A percentile compares a stretch with the other conserved stretches of the same genome.
These are phyloP conservation scores for Starmerella kuoi DNA, from an alignment of 805 yeast species.

Conservation along the genomic window DNA sequence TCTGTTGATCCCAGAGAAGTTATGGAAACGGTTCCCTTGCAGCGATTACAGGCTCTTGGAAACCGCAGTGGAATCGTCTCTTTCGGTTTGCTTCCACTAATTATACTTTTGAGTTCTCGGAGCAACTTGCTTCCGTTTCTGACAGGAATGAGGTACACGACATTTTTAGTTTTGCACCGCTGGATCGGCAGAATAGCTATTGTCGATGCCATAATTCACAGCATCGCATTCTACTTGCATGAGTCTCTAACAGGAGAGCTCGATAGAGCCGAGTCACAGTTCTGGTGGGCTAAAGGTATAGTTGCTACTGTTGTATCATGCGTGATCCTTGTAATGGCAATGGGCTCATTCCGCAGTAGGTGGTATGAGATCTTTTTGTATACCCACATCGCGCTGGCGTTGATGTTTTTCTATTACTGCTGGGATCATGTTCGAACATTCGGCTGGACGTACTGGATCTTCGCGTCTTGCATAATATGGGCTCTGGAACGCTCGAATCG, in stretches of 20 bases:
- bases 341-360: conserved; percentile 10
- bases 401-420: conserved; percentile 12
- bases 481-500: conserved; percentile 7
- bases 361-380: conserved; percentile 15
- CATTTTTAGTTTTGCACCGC: conserved; percentile 12
- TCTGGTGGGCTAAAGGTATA: conserved; percentile 14
- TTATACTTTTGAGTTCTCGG: conserved; percentile 12
- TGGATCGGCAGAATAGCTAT: conserved; percentile 15
- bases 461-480: conserved; percentile 9
- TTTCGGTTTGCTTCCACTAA: conserved; percentile 13
- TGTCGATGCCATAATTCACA: conserved; percentile 14
- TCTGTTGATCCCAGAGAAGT: conserved; percentile 11
- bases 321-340: conserved; percentile 2
- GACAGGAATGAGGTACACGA: conserved; percentile 11
- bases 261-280: not conserved
- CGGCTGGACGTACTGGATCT: conserved; percentile 18
- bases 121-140: conserved; percentile 4
- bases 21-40: conserved; percentile 6
- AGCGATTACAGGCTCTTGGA: conserved; percentile 12
- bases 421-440: conserved; percentile 12
- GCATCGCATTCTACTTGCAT: conserved; percentile 10
- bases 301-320: conserved; percentile 1
- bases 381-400: conserved; percentile 13
- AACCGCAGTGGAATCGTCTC: conserved; percentile 17
- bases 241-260: conserved; percentile 2